Conservation (phyloP, 2,329 filamentous ascomycete genomes). For the Rhinocladiella similis region DNA sequence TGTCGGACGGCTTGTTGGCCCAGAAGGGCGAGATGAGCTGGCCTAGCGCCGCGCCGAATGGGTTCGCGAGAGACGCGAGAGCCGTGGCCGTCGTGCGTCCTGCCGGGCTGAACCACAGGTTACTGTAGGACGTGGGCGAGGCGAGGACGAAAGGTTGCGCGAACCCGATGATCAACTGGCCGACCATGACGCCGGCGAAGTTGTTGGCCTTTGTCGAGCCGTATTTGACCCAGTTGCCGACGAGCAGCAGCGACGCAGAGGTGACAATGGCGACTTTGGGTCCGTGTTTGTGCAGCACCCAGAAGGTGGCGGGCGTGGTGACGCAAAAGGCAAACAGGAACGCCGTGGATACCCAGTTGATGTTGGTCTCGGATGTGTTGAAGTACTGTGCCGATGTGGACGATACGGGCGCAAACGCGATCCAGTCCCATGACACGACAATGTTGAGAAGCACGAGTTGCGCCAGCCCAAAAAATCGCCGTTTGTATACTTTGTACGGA, state of each 20-base stretch:
- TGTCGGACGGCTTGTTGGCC: constrained; percentile 61
- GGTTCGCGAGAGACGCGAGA: constrained; percentile 80
- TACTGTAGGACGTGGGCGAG: constrained; percentile 86
- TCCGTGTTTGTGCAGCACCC: constrained; percentile 72
- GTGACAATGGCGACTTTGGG: constrained; percentile 71
- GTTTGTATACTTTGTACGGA: constrained; percentile 68
- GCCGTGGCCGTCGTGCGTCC: constrained; percentile 88
- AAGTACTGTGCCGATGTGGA: constrained; percentile 75
- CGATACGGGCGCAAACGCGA: constrained; percentile 85
- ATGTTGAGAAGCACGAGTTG: constrained; percentile 88
- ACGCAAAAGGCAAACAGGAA: constrained; percentile 83
- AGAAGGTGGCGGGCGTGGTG: constrained; percentile 73
- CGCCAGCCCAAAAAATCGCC: constrained; percentile 82
- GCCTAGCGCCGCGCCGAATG: constrained; percentile 82
- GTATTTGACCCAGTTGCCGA: constrained; percentile 91
- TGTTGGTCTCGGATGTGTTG: constrained; percentile 66
- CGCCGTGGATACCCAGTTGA: constrained; percentile 91
- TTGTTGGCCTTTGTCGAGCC: constrained; percentile 61
- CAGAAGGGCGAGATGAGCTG: constrained; percentile 82
- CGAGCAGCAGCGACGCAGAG: constrained; percentile 70
- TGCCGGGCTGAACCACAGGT: constrained; percentile 86
- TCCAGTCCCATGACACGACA: constrained; percentile 95
- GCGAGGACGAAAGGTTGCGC: constrained; percentile 90
- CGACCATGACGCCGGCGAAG: constrained; percentile 80
- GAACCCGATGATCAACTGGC: constrained; percentile 85